Conservation (phyloP, 305 asterid genomes). For the Ilex paraguariensis region DNA sequence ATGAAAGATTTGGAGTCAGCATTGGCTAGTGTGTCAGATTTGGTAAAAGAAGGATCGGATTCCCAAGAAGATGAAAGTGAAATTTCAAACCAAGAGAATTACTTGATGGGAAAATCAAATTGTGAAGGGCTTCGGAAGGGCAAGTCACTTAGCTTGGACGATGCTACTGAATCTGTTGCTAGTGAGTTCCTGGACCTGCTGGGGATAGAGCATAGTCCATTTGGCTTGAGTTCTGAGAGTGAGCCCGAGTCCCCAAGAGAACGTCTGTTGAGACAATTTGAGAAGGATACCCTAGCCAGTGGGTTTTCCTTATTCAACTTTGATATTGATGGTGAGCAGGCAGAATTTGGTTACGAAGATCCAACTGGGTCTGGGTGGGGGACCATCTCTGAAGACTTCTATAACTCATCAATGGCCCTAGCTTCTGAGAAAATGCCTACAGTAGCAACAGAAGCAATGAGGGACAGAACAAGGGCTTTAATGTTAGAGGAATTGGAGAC, state of each 20-base stretch:
- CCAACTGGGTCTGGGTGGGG: slow-evolving; percentile 42
- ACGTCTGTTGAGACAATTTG: slow-evolving; percentile 78
- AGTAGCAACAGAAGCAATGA: slow-evolving; percentile 35
- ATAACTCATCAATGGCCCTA: slow-evolving; percentile 25
- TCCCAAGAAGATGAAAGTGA: slow-evolving; percentile 51
- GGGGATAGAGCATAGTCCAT: slow-evolving; percentile 74
- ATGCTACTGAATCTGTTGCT: slow-evolving; percentile 56
- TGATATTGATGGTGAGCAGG: slow-evolving; percentile 33
- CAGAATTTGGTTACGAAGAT: slow-evolving; percentile 22
- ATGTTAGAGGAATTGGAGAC: slow-evolving; percentile 85
- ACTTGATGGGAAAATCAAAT: slow-evolving; percentile 30
- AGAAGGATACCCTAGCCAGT: slow-evolving; percentile 65
- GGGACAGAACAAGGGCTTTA: slow-evolving; percentile 50
- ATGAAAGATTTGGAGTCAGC: slow-evolving; percentile 68
- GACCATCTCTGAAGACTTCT: slow-evolving; percentile 34
- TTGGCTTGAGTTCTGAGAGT: slow-evolving; percentile 76
- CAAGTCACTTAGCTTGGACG: slow-evolving; percentile 60
- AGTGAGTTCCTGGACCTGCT: slow-evolving; percentile 82
- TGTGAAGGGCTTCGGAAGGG: slow-evolving; percentile 34
- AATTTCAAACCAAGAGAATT: slow-evolving; percentile 27
- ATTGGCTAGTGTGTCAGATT: slow-evolving; percentile 40
- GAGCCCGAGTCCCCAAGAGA: slow-evolving; percentile 97
- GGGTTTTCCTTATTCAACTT: slow-evolving; percentile 68
- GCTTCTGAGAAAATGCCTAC: slow-evolving; percentile 29
- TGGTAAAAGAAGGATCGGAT: slow-evolving; percentile 47